These are phyloP conservation scores for Reticulascus tulasneorum DNA, from an alignment of 2,329 filamentous ascomycete genomes.

Conservation along the genomic window DNA sequence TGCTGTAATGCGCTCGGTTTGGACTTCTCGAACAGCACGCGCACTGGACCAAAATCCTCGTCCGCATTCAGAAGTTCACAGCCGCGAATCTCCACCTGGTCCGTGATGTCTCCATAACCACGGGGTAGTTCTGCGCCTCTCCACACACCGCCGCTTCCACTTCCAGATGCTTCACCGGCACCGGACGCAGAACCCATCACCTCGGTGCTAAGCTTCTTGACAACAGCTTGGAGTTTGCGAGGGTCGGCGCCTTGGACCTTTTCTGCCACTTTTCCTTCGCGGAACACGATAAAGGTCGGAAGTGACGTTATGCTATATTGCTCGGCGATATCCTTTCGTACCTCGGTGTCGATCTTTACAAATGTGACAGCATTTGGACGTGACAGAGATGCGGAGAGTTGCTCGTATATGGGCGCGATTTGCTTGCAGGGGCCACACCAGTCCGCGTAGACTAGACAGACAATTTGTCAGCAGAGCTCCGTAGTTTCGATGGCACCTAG, in stretches of 20 bases:
- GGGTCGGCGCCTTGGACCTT: constrained; percentile 73
- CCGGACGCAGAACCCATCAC: constrained; percentile 35
- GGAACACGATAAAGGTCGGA: constrained; percentile 91
- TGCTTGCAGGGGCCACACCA: constrained; percentile 82
- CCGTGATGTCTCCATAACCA: constrained; percentile 79
- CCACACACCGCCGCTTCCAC: constrained; percentile 55
- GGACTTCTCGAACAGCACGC: constrained; percentile 65
- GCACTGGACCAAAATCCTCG: constrained; percentile 67
- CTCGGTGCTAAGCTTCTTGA: constrained; percentile 68
- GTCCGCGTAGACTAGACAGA: constrained; percentile 73
- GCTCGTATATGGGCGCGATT: constrained; percentile 79
- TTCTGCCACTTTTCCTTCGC: constrained; percentile 62
- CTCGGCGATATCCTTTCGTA: constrained; percentile 67
- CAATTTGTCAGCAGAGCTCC: constrained; percentile 20
- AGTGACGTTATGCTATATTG: constrained; percentile 72
- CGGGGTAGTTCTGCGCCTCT: constrained; percentile 69
- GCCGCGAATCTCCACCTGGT: constrained; percentile 72
- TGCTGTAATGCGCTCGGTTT: constrained; percentile 63
- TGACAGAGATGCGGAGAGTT: constrained; percentile 67
- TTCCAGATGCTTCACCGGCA: constrained; percentile 35
- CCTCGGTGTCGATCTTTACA: constrained; percentile 80
- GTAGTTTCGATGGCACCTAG: constrained; percentile 9
- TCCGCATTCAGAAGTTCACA: constrained; percentile 87
- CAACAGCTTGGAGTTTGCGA: constrained; percentile 62
- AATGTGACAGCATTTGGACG: constrained; percentile 73